Evolutionary conservation across 306 rosid genomes (phyloP), one percentile per base, ranked within the genome.

Genomic region (Canavalia ensiformis): DNA sequence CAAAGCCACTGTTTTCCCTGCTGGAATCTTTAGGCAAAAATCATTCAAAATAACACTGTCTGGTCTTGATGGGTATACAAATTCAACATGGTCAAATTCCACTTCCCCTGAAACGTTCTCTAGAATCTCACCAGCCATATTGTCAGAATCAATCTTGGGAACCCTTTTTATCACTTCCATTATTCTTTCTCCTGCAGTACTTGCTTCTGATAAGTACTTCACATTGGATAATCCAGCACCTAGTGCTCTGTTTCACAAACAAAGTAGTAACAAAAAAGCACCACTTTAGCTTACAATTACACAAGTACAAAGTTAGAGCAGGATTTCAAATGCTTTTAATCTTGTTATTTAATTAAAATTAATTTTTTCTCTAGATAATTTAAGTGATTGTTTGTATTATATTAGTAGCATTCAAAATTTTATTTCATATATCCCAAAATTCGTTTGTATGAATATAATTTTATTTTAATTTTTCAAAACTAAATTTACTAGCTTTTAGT

Each of bases 51-150:
- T 79, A 0, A 87, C 68, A 85, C 85, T 87, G 4, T 91, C 98
- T 0, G 98, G 94, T 28, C 99, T 90, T 8, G 99, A 93, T 0
- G 99, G 99, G 88, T 95, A 95, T 0, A 88, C 90, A 35, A 95
- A 95, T 13, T 90, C 80, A 0, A 93, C 84, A 8, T 81, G 82
- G 2, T 68, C 64, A 59, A 95, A 95, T 64, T 91, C 94, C 0
- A 95, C 98, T 82, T 90, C 90, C 1, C 98, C 97, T 0, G 29
- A 66, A 1, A 90, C 90, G 0, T 85, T 58, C 42, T 83, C 90
- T 8, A 90, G 29, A 49, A 86, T 75, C 39, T 93, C 86, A 0
- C 98, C 99, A 41, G 34, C 89, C 91, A 84, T 87, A 77, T 81
- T 88, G 50, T 90, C 97, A 0, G 99, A 93, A 82, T 95, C 99